These are phyloP conservation scores for Talaromyces thailandensis DNA, from an alignment of 495 filamentous ascomycete species.

Conservation along the genomic window DNA sequence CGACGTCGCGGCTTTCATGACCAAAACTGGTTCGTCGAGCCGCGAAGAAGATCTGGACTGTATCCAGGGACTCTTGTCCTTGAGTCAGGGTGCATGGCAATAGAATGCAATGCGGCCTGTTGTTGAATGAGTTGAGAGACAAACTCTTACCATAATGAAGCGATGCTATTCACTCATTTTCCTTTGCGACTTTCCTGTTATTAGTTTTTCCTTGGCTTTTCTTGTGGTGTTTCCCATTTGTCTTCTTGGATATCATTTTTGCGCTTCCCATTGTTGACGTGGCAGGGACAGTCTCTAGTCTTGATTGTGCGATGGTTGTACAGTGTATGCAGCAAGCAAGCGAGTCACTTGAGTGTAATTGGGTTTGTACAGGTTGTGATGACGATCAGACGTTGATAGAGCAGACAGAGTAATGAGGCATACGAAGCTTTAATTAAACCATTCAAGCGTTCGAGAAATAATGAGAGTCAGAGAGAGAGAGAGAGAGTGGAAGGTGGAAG, in stretches of 20 bases:
- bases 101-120: constrained; percentile 11
- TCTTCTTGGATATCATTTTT: not conserved
- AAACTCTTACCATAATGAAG: not conserved
- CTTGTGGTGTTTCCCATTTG: not conserved
- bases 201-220: not conserved
- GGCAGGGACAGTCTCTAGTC: not conserved
- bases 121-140: not conserved
- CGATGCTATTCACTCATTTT: not conserved
- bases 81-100: constrained; percentile 59
- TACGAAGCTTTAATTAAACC: not conserved
- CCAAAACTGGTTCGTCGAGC: constrained; percentile 47
- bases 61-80: constrained; percentile 64
- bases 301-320: not conserved
- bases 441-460: not conserved
- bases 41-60: constrained; percentile 67
- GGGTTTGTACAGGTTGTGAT: not conserved
- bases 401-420: not conserved
- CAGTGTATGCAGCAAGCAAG: not conserved
- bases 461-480: not conserved
- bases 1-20: constrained; percentile 64
- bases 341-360: not conserved
- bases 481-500: not conserved
- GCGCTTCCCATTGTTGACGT: not conserved
- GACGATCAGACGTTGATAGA: not conserved
- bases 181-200: not conserved